Evolutionary conservation across 768 basidiomycete species (phyloP).

Genomic region (Clathrus columnatus): DNA sequence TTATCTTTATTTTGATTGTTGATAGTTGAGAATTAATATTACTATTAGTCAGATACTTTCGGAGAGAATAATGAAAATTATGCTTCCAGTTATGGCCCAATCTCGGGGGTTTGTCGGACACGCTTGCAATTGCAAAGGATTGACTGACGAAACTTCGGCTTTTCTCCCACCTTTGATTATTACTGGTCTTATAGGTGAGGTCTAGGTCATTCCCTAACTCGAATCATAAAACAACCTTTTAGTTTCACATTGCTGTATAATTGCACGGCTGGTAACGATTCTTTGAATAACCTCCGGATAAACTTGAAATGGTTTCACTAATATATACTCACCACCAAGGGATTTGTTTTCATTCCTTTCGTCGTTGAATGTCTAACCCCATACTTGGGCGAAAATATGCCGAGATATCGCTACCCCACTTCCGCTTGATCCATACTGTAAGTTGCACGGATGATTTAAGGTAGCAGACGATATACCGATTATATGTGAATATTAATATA

Average conservation of each 20-base stretch:
- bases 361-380: slow-evolving; percentile 40
- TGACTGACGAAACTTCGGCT: too few species aligned
- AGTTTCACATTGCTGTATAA: not conserved
- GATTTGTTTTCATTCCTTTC: slow-evolving; percentile 44
- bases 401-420: slow-evolving; percentile 53
- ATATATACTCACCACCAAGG: not conserved
- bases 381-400: slow-evolving; percentile 50
- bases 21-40: too few species aligned
- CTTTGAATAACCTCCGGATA: not conserved
- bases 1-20: too few species aligned
- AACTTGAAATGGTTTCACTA: not conserved
- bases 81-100: too few species aligned
- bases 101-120: too few species aligned
- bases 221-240: too few species aligned
- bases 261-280: slow-evolving; percentile 15
- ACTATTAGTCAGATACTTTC: too few species aligned
- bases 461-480: not conserved
- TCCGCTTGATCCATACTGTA: slow-evolving; percentile 49
- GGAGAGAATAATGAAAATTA: too few species aligned
- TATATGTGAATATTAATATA: not conserved
- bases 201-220: slow-evolving; percentile 23
- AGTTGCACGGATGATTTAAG: not conserved
- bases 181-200: slow-evolving; percentile 48
- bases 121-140: too few species aligned
- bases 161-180: too few species aligned